Evolutionary conservation across 2,329 filamentous ascomycete genomes (phyloP).

Genomic region (Penicillium nordicum): DNA sequence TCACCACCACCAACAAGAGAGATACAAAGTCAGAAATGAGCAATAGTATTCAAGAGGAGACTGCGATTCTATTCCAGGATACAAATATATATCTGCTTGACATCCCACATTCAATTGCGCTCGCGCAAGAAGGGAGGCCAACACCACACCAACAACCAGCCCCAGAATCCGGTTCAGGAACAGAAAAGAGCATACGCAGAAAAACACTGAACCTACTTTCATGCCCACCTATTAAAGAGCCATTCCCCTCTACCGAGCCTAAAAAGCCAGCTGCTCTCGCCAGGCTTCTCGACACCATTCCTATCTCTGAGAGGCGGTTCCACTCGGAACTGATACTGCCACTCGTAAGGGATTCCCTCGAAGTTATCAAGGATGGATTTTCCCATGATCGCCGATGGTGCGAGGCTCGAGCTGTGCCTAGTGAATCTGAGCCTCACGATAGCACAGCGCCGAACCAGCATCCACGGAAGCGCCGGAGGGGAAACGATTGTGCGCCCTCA

Average conservation of each 20-base stretch:
- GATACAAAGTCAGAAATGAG: not conserved
- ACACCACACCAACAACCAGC: not conserved
- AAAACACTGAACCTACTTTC: slow-evolving; percentile 42
- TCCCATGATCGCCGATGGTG: slow-evolving; percentile 32
- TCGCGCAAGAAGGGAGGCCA: slow-evolving; percentile 50
- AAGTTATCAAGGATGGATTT: slow-evolving; percentile 25
- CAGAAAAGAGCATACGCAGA: not conserved
- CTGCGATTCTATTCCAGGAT: slow-evolving; percentile 51
- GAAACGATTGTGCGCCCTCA: not conserved
- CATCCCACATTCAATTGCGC: slow-evolving; percentile 55
- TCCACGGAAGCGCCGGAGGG: not conserved
- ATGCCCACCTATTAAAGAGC: slow-evolving; percentile 41
- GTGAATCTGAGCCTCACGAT: slow-evolving; percentile 1
- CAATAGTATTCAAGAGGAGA: not conserved
- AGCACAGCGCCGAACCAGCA: not conserved
- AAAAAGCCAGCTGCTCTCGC: slow-evolving; percentile 46
- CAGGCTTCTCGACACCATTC: slow-evolving; percentile 38
- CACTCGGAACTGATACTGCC: slow-evolving; percentile 27
- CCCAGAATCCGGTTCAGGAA: not conserved
- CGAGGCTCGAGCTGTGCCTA: slow-evolving; percentile 20
- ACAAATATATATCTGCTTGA: slow-evolving; percentile 53
- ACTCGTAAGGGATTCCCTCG: slow-evolving; percentile 41
- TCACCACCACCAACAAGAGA: not conserved
- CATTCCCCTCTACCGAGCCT: slow-evolving; percentile 51
- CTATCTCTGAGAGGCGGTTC: slow-evolving; percentile 31